A percentile compares a stretch with the other conserved stretches of the same genome.
phyloP scores from a whole-genome alignment of 371 early-diverging fungal genomes.

The Lichtheimia hyalospora region DNA sequence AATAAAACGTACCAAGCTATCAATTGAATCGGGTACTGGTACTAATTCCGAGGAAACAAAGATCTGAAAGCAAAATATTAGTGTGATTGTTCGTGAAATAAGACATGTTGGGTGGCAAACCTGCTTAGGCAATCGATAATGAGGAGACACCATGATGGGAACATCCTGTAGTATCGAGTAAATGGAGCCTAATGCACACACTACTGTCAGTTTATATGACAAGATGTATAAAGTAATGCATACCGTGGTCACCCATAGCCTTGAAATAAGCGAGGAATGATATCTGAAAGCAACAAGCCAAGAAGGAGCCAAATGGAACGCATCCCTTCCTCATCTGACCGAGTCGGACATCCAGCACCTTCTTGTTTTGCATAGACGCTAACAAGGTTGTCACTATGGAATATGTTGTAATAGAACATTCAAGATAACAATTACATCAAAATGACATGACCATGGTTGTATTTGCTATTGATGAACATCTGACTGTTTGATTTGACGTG shows the following conservation, averaged over 20 bases:
- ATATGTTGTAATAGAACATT: no score
- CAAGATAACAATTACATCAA: no score
- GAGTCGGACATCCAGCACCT: no score
- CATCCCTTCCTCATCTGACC: no score
- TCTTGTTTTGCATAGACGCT: no score
- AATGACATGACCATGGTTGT: no score
- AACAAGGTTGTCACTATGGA: no score
- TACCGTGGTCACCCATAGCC: conserved; percentile 22
- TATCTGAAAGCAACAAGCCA: no score
- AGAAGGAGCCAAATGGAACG: no score
- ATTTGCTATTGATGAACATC: no score
- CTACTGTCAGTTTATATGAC: neutral
- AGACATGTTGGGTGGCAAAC: conserved; percentile 17
- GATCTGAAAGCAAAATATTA: conserved; percentile 18
- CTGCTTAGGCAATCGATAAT: conserved; percentile 48
- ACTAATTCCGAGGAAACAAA: conserved; percentile 32
- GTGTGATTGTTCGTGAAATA: neutral
- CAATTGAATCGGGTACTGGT: conserved; percentile 36
- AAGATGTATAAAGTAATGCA: neutral
- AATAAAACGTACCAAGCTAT: conserved; percentile 25
- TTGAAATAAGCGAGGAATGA: no score
- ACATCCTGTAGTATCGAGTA: conserved; percentile 52
- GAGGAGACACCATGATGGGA: conserved; percentile 55
- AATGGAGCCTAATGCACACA: conserved; percentile 31
- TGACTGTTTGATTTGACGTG: no score